phyloP scores from a whole-genome alignment of 345 rosid species.

The Salix viminalis region DNA sequence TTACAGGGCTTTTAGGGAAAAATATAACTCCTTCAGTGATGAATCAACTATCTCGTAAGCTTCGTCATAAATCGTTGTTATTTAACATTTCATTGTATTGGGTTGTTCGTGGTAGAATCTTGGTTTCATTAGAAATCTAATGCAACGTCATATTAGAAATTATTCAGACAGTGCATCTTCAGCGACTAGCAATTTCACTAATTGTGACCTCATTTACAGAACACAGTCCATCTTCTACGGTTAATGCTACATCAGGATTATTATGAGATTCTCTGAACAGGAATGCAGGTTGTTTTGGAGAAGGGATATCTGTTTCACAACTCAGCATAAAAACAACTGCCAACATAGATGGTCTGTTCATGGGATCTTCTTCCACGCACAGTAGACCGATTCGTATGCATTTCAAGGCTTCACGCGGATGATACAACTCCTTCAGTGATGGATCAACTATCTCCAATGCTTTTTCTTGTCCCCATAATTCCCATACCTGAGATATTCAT shows the following conservation, averaged over 20 bases:
- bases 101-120: too few species aligned
- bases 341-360: not conserved
- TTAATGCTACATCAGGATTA: not conserved
- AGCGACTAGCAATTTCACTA: not conserved
- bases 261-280: not conserved
- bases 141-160: not conserved
- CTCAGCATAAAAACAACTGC: constrained; percentile 3
- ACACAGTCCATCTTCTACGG: not conserved
- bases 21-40: too few species aligned
- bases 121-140: too few species aligned
- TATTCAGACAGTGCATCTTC: not conserved
- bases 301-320: not conserved
- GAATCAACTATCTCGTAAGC: too few species aligned
- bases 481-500: too few species aligned
- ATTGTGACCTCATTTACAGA: not conserved
- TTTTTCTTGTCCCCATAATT: not conserved
- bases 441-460: constrained; percentile 2
- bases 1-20: too few species aligned
- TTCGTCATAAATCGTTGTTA: too few species aligned
- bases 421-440: not conserved
- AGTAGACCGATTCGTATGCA: constrained; percentile 4
- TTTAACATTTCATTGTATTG: too few species aligned
- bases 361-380: not conserved
- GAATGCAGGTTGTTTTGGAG: not conserved
- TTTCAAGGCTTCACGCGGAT: not conserved